phyloP scores from a whole-genome alignment of 352 stramenopile species.

The Pythium phragmitis region DNA sequence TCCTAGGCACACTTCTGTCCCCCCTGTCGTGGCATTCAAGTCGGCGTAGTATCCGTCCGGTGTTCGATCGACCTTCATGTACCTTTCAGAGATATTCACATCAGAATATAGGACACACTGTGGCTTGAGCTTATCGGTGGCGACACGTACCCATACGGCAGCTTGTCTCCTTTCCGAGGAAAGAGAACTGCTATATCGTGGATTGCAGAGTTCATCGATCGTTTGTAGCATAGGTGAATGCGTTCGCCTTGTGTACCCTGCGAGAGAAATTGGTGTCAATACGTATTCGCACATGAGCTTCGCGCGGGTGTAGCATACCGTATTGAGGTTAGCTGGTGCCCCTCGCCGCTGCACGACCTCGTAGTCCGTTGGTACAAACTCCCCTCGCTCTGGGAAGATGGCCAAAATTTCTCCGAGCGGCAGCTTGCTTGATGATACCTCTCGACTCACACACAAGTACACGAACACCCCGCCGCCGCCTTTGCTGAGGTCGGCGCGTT shows the following conservation, averaged over 20 bases:
- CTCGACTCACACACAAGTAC: conserved; percentile 69
- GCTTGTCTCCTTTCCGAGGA: conserved; percentile 78
- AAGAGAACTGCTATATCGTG: conserved; percentile 73
- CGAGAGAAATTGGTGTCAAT: background rate
- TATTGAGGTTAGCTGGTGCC: conserved; percentile 69
- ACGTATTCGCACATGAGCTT: background rate
- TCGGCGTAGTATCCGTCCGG: conserved; percentile 67
- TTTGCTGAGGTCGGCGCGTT: conserved; percentile 81
- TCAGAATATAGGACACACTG: background rate
- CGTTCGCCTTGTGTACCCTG: conserved; percentile 83
- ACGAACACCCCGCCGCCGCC: conserved; percentile 74
- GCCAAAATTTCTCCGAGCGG: conserved; percentile 78
- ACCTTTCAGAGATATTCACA: conserved; percentile 31
- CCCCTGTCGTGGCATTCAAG: conserved; percentile 68
- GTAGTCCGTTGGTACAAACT: conserved; percentile 77
- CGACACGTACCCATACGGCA: conserved; percentile 76
- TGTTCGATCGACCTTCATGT: conserved; percentile 75
- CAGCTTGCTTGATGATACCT: conserved; percentile 40
- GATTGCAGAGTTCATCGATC: conserved; percentile 59
- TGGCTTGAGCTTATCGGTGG: background rate
- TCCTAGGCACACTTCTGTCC: conserved; percentile 72
- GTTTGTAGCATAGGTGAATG: conserved; percentile 77
- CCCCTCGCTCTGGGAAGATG: conserved; percentile 74
- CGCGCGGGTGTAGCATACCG: conserved; percentile 1
- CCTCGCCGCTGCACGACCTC: conserved; percentile 66